Evolutionary conservation across 768 basidiomycete species (phyloP).

Genomic region (Scleroderma bovista): DNA sequence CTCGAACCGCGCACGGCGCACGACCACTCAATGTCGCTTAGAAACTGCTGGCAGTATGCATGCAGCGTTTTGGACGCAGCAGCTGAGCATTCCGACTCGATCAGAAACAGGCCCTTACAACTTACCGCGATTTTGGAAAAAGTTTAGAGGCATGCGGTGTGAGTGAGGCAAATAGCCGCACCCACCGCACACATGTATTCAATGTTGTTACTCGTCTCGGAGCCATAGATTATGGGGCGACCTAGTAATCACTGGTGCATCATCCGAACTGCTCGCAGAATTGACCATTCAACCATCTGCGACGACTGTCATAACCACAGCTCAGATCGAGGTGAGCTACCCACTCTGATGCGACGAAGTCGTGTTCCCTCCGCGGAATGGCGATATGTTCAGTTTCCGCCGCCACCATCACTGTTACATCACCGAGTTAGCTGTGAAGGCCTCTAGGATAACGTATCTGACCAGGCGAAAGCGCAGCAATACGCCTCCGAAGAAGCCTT

Average conservation of each 20-base stretch:
- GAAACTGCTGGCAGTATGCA: not conserved
- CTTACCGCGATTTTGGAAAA: not conserved
- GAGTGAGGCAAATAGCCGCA: not conserved
- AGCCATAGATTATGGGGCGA: not conserved
- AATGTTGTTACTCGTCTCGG: not conserved
- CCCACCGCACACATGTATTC: not conserved
- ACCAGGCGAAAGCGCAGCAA: conserved; percentile 3
- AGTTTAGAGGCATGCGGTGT: not conserved
- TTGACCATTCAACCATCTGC: not conserved
- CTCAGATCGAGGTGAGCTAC: not conserved
- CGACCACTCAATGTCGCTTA: not conserved
- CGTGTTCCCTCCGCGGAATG: not conserved
- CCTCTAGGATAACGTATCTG: not conserved
- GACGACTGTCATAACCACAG: not conserved
- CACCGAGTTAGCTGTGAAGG: not conserved
- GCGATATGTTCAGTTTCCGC: not conserved
- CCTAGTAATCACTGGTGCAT: too few species aligned
- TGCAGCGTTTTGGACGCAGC: not conserved
- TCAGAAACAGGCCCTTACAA: not conserved
- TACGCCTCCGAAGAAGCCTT: conserved; percentile 19
- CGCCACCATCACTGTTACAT: not conserved
- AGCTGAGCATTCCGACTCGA: not conserved
- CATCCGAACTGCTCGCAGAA: not conserved
- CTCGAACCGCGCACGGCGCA: not conserved
- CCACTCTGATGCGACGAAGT: not conserved